phyloP scores from a whole-genome alignment of 192 early-diverging fungal species.

The Rhizoclosmatium sp. region DNA sequence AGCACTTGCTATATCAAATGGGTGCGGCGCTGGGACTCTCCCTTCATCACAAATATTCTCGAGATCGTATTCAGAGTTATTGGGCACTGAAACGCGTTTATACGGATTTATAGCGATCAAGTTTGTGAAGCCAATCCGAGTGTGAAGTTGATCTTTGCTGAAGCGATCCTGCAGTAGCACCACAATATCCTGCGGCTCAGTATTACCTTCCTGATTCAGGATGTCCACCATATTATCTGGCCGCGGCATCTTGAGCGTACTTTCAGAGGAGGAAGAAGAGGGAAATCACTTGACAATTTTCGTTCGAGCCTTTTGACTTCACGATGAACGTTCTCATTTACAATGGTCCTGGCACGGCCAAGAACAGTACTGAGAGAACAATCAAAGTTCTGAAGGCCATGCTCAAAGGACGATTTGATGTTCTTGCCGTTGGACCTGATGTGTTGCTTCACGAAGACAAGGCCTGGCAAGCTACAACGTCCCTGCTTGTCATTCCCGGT shows the following conservation, averaged over 20 bases:
- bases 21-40: conserved; percentile 9
- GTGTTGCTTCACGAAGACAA: conserved; percentile 67
- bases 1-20: conserved; percentile 35
- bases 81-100: conserved; percentile 26
- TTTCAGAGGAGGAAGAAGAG: not conserved
- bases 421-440: conserved; percentile 81
- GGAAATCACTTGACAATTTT: not conserved
- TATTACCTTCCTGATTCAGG: not conserved
- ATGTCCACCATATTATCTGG: conserved; percentile 23
- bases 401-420: conserved; percentile 85
- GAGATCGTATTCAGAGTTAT: conserved; percentile 15
- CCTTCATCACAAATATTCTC: conserved; percentile 20
- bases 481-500: conserved; percentile 88
- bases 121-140: conserved; percentile 33
- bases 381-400: conserved; percentile 74
- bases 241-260: not conserved
- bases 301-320: not conserved
- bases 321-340: conserved; percentile 85
- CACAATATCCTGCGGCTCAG: not conserved
- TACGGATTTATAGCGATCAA: conserved; percentile 36
- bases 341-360: conserved; percentile 77
- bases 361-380: conserved; percentile 67
- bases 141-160: conserved; percentile 20
- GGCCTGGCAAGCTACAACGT: conserved; percentile 90
- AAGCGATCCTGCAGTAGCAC: conserved; percentile 28